Evolutionary conservation across 768 basidiomycete genomes (phyloP), one percentile per base, ranked within the genome.

Genomic region (Boletus fagicola): DNA sequence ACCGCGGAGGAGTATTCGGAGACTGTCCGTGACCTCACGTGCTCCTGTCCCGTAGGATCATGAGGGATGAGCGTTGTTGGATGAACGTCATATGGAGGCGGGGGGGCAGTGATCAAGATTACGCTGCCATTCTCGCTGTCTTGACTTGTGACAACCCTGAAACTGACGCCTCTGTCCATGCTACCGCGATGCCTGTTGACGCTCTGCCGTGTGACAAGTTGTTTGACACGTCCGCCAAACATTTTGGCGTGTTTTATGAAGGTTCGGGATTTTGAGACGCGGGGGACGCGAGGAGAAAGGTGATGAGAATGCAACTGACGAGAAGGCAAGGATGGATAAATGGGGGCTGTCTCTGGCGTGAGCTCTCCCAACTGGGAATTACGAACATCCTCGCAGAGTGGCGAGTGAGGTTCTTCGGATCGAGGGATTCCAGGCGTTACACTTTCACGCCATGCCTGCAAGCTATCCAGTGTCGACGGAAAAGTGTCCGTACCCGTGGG

Each of bases 51-150:
- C 13, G 40, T 26, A 36, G 51, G 33, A 45, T 49, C 47, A 16
- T 51, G 58, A 28, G 62, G 60, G n/a, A 48, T 22, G 38, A 39
- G 49, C 15, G 56, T 15, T 33, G 48, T 11, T 30, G 60, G 55
- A 51, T 48, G 33, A 47, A 24, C 42, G 35, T 68, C 59, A 43
- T 68, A 70, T 30, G 68, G 62, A n/a, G 62, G 68, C 12, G 72
- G 66, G 24, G 63, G 68, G 15, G 71, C 71, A 45, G 54, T 60
- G 61, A 72, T 72, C 51, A 73, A 48, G 40, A 71, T 62, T 38
- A 72, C 64, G 49, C 68, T 72, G 18, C 59, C 72, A 33, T 65
- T 58, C 35, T 64, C 72, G 49, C 72, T 74, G n/a, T 68, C 72
- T 47, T 60, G 66, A 24, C 49, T 58, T 6, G 68, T 59, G 54